Base-by-base conservation (phyloP, 78 protist genomes). In the Thecamonas trahens region DNA sequence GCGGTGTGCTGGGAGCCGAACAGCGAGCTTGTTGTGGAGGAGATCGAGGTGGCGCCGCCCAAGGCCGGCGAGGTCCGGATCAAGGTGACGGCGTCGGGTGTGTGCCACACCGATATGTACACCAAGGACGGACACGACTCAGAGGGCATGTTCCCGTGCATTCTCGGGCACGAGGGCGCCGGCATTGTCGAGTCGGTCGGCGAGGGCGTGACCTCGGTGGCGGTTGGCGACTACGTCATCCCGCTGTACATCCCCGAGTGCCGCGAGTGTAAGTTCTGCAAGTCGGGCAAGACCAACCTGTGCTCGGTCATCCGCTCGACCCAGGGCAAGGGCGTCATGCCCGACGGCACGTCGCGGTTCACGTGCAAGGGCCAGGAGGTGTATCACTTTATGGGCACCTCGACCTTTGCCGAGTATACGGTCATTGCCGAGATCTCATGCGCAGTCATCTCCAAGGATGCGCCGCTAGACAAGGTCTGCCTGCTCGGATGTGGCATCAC, bases 161-260 rank as follows among this genome's bases (percentile, higher is more conserved):
- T 91, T 53, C 79, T 91, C 22, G 97, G 97, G 31, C 96, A 94
- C 62, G 97, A 94, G 63, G 98, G 90, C 32, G 93, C 84, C 55
- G 92, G 91, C 59, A 28, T 89, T 22, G 98, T 94, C 40, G 96
- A 91, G 81, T 35, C 67, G 20, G 79, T 94, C 34, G 98, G 98
- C 50, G 96, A 89, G 77, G 97, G 52, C 31, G 67, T 39, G 38
- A 74, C 79, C 6, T 39, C 60, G 28, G 82, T 74, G n/a, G 52
- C 52, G 17, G 71, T 44, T 35, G 94, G 91, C 55, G 94, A 89
- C 59, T 86, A 89, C 49, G 94, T 89, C 42, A 84, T 90, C 37
- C 95, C 95, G 28, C 58, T 55, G 31, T 88, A 88, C 80, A 83
- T 71, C 20, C 90, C 93, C 35, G 89, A 84, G 47, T 88, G 90